Evolutionary conservation across 345 rosid species (phyloP), one percentile per base, ranked within the genome.

Genomic region (Punica granatum): DNA sequence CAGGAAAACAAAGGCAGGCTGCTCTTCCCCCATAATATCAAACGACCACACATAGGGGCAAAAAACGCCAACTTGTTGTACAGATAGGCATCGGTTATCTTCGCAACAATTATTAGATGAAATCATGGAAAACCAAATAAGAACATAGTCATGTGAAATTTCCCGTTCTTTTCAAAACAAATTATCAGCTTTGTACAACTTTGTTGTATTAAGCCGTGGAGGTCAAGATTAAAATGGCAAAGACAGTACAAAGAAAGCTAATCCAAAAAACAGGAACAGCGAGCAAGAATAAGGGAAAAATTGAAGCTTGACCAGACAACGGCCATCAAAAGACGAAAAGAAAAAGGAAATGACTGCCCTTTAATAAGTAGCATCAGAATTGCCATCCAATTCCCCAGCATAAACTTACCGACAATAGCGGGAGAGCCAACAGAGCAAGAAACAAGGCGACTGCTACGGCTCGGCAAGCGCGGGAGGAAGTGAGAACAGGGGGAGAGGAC

Each of bases 381-480:
- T 13, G 23, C 42, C 18, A 43, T 4, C 7, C 1, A 48, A 26
- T 36, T 16, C 35, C 28, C 18, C 14, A 14, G 26, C 31, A 25
- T 32, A 67, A 34, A 42, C 77, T 33, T 15, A 86, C 97, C 92
- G 66, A 71, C 64, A 35, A 78, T 64, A 37, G 78, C 66, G 63
- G 97, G 65, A 69, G 92, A 81, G 73, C 70, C 73, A 67, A 67
- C 64, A n/a, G 88, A 84, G 79, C 90, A 87, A 1, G 80, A 82
- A 64, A 92, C 46, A 67, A 44, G 72, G 69, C 69, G 71, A 58
- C 73, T 72, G 43, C 71, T 66, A 25, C 69, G 74, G 39, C 31
- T 68, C 15, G 70, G 73, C 19, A 75, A 79, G 75, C 74, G 79
- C 8, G 68, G 60, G 74, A 79, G 67, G 53, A 58, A 48, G 81